These are phyloP conservation scores for Pseudotsuga menziesii DNA, from an alignment of 75 land plant genomes.

Conservation along the genomic window DNA sequence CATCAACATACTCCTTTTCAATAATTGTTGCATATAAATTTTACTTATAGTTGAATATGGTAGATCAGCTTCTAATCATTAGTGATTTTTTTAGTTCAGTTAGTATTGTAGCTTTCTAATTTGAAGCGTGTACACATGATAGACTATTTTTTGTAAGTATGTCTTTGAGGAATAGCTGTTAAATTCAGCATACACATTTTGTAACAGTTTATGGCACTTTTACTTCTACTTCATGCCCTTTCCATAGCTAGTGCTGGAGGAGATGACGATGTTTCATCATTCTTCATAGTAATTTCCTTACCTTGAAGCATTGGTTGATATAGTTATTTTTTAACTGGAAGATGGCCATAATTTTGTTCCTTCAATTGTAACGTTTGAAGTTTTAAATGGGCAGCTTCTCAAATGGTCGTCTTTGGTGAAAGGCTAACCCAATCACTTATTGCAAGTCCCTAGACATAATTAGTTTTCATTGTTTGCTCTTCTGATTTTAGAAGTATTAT, in stretches of 20 bases:
- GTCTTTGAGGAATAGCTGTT: no score
- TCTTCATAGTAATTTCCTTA: slow-evolving; percentile 23
- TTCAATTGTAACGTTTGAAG: no score
- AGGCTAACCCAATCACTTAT: not conserved
- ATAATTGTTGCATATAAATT: no score
- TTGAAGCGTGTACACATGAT: not conserved
- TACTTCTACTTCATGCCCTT: slow-evolving; percentile 13
- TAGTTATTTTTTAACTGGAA: not conserved
- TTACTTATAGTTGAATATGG: no score
- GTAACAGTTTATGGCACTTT: slow-evolving; percentile 15
- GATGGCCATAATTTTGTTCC: not conserved
- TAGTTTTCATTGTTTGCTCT: not conserved
- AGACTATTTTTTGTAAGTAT: not conserved
- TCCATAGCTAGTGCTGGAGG: slow-evolving; percentile 5
- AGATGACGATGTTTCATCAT: slow-evolving; percentile 25
- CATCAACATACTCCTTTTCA: no score
- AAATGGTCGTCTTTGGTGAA: not conserved
- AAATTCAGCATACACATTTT: not conserved
- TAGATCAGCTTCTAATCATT: not conserved
- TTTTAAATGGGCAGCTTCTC: not conserved
- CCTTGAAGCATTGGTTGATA: no score
- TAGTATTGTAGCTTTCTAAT: not conserved
- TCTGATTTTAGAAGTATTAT: not conserved
- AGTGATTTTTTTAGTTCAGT: not conserved
- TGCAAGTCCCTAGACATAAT: no score